phyloP scores from a whole-genome alignment of 164 flowering plant genomes.

The Magnolia changhungtana region DNA sequence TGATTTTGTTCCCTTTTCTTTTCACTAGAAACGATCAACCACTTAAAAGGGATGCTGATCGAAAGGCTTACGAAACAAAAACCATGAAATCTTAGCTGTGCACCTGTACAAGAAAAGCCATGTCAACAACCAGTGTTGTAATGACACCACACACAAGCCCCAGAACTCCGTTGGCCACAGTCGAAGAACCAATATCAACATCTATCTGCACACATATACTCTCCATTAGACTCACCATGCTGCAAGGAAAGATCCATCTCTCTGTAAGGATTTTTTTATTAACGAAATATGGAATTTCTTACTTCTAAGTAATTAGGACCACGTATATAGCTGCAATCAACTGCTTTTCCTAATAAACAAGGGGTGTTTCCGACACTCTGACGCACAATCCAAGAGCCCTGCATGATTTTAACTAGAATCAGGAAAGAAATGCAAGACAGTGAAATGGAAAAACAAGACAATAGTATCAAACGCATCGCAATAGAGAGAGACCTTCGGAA shows the following conservation, averaged over 20 bases:
- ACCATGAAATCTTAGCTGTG: not conserved
- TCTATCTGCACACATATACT: conserved; percentile 62
- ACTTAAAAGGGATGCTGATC: not conserved
- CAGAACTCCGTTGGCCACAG: conserved; percentile 97
- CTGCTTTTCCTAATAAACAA: conserved; percentile 92
- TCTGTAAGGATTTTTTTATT: not conserved
- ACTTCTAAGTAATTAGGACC: conserved; percentile 90
- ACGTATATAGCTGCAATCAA: conserved; percentile 96
- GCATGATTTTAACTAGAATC: conserved; percentile 20
- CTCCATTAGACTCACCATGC: conserved; percentile 4
- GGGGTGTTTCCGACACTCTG: conserved; percentile 99
- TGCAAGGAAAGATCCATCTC: not conserved
- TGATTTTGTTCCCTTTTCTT: no score
- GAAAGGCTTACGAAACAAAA: not conserved
- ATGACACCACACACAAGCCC: conserved; percentile 95
- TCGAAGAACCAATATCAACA: conserved; percentile 97
- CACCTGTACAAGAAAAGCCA: conserved; percentile 99
- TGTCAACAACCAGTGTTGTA: conserved; percentile 92
- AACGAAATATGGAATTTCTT: conserved; percentile 12
- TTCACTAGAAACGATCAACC: no score
- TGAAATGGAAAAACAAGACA: not conserved
- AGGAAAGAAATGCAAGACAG: conserved; percentile 1
- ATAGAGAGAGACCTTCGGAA: conserved; percentile 70
- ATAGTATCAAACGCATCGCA: not conserved
- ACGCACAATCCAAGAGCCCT: conserved; percentile 99